phyloP scores from a whole-genome alignment of 2,329 filamentous ascomycete genomes.

The Mycosphaerelloides madeirae region DNA sequence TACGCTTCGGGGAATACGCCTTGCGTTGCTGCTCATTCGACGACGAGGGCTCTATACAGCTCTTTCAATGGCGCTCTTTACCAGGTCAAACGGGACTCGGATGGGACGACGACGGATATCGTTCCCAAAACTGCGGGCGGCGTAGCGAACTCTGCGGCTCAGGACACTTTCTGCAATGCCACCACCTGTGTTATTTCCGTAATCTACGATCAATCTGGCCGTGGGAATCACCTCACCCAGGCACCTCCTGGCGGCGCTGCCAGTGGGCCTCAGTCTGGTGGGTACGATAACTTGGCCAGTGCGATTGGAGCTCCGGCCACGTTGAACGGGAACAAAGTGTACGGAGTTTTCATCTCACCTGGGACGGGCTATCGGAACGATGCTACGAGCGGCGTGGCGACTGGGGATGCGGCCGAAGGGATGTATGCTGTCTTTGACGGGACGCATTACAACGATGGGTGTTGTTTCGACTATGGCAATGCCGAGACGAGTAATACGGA shows the following conservation, averaged over 20 bases:
- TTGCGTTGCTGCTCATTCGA: conserved; percentile 62
- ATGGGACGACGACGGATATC: conserved; percentile 47
- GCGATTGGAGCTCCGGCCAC: conserved; percentile 59
- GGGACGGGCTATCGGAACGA: conserved; percentile 62
- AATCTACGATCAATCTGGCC: conserved; percentile 62
- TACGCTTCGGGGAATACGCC: conserved; percentile 56
- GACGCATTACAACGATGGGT: conserved; percentile 54
- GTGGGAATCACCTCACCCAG: conserved; percentile 58
- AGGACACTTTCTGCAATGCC: conserved; percentile 55
- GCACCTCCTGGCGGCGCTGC: conserved; percentile 54
- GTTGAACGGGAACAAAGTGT: conserved; percentile 54
- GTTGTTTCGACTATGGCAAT: conserved; percentile 48
- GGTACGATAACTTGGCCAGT: conserved; percentile 57
- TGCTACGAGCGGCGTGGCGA: conserved; percentile 48
- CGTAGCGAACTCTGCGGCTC: conserved; percentile 56
- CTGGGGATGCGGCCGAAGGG: conserved; percentile 52
- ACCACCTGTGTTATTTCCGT: conserved; percentile 61
- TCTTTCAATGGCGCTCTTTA: conserved; percentile 53
- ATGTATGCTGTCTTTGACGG: conserved; percentile 60
- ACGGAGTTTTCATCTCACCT: conserved; percentile 59
- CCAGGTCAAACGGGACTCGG: conserved; percentile 55
- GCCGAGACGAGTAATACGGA: conserved; percentile 38
- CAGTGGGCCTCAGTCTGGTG: conserved; percentile 51
- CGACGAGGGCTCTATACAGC: conserved; percentile 59
- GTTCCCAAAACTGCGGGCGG: conserved; percentile 54